phyloP scores from a whole-genome alignment of 2,329 filamentous ascomycete species.

The Arachnopeziza araneosa region DNA sequence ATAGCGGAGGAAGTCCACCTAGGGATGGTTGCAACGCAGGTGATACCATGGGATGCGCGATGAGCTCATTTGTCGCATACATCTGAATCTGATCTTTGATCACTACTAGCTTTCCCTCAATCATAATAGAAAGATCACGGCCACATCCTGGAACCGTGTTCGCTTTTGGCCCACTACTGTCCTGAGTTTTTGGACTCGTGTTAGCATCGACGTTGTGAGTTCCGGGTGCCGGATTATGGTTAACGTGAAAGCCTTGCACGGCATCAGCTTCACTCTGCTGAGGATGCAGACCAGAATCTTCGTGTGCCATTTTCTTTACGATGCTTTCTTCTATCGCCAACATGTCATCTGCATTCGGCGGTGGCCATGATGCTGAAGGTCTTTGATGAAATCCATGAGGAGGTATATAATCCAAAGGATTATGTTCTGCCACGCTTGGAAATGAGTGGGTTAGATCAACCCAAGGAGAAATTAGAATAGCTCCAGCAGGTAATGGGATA shows the following conservation, averaged over 20 bases:
- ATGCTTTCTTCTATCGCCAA: constrained; percentile 40
- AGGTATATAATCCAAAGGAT: constrained; percentile 81
- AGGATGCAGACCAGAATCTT: constrained; percentile 24
- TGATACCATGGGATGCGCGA: constrained; percentile 85
- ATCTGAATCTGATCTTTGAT: constrained; percentile 91
- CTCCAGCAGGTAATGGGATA: constrained; percentile 80
- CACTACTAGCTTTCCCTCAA: constrained; percentile 65
- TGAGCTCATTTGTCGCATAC: constrained; percentile 75
- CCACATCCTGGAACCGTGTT: constrained; percentile 30
- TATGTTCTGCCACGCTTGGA: constrained; percentile 73
- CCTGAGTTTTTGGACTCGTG: constrained; percentile 26
- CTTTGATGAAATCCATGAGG: constrained; percentile 82
- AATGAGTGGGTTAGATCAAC: constrained; percentile 94
- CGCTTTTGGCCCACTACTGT: constrained; percentile 17
- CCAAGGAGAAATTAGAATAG: constrained; percentile 90
- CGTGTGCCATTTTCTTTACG: constrained; percentile 46
- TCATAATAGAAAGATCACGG: constrained; percentile 52
- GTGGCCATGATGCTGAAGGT: constrained; percentile 87
- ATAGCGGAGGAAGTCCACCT: constrained; percentile 80
- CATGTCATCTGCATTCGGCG: constrained; percentile 74
- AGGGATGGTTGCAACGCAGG: constrained; percentile 82
- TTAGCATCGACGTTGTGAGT: constrained; percentile 31
- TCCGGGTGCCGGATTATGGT: constrained; percentile 19
- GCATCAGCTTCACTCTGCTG: constrained; percentile 33
- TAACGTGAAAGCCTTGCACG: constrained; percentile 32